These are phyloP conservation scores for Zygosaccharomyces sapae DNA, from an alignment of 1,139 yeast species.

Conservation along the genomic window DNA sequence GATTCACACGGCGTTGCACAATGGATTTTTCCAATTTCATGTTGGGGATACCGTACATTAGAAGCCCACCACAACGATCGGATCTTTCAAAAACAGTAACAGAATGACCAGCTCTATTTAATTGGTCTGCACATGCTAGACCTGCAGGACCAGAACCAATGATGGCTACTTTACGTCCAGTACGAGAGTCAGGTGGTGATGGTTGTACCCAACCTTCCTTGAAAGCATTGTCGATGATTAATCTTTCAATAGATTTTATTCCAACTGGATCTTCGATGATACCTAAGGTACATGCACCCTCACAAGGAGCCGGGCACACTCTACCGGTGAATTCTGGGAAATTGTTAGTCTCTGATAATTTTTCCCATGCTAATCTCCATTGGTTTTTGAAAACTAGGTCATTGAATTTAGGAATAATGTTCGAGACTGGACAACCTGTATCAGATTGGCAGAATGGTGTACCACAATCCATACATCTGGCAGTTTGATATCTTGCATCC, in stretches of 20 bases:
- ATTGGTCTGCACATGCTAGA: conserved; percentile 92
- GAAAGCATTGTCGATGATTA: conserved; percentile 93
- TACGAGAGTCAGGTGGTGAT: conserved; percentile 68
- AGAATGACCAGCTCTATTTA: conserved; percentile 89
- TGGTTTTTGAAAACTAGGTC: conserved; percentile 92
- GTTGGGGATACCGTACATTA: conserved; percentile 99
- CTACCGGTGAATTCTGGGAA: conserved; percentile 99
- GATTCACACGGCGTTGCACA: conserved; percentile 89
- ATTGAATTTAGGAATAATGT: conserved; percentile 96
- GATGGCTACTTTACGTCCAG: conserved; percentile 80
- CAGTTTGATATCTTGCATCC: conserved; percentile 86
- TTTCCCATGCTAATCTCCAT: conserved; percentile 91
- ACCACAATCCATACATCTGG: conserved; percentile 99
- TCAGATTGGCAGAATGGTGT: conserved; percentile 98
- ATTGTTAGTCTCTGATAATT: conserved; percentile 92
- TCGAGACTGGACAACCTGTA: conserved; percentile 96
- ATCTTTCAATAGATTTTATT: conserved; percentile 92
- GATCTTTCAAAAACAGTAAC: conserved; percentile 92
- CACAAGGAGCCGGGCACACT: conserved; percentile 99
- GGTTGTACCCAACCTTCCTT: conserved; percentile 97
- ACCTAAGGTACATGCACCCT: conserved; percentile 96
- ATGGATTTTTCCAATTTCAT: conserved; percentile 94
- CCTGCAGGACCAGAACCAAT: conserved; percentile 98
- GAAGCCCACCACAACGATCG: conserved; percentile 92
- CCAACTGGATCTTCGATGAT: conserved; percentile 95